Evolutionary conservation across 2,329 filamentous ascomycete species (phyloP).

Genomic region (Monilinia laxa): DNA sequence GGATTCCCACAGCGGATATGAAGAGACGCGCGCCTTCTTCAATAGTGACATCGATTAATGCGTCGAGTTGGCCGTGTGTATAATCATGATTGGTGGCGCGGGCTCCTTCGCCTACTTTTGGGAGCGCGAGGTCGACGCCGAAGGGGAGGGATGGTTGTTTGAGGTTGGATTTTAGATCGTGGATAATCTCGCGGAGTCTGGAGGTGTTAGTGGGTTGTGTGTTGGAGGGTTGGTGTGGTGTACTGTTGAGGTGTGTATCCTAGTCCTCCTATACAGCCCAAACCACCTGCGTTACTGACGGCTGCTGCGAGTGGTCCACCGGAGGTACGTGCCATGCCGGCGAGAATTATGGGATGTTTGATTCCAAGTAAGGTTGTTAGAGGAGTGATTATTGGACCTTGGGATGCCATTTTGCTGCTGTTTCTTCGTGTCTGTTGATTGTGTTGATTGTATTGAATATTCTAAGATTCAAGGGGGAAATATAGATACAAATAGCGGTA

Average conservation of each 20-base stretch:
- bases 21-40: constrained; percentile 82
- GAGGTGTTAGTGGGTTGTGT: not conserved
- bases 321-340: constrained; percentile 88
- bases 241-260: constrained; percentile 61
- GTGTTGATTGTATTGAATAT: not conserved
- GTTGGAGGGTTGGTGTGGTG: not conserved
- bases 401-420: constrained; percentile 13
- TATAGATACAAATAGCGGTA: not conserved
- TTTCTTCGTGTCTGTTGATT: not conserved
- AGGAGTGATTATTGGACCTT: constrained; percentile 63
- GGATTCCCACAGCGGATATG: constrained; percentile 84
- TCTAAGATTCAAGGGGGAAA: not conserved
- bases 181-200: constrained; percentile 71
- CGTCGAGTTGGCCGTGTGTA: constrained; percentile 82
- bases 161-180: constrained; percentile 79
- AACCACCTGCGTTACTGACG: constrained; percentile 74
- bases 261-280: constrained; percentile 71
- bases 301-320: constrained; percentile 77
- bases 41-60: constrained; percentile 84
- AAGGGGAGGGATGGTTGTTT: constrained; percentile 70
- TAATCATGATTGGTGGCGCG: constrained; percentile 96
- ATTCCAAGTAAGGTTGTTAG: constrained; percentile 78
- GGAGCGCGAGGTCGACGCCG: constrained; percentile 86
- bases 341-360: constrained; percentile 84
- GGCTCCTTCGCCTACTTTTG: constrained; percentile 80